Percentiles rank a stretch among this genome's conserved stretches.
Conservation (phyloP, 805 yeast genomes). For the Saccharomycodes ludwigii region DNA sequence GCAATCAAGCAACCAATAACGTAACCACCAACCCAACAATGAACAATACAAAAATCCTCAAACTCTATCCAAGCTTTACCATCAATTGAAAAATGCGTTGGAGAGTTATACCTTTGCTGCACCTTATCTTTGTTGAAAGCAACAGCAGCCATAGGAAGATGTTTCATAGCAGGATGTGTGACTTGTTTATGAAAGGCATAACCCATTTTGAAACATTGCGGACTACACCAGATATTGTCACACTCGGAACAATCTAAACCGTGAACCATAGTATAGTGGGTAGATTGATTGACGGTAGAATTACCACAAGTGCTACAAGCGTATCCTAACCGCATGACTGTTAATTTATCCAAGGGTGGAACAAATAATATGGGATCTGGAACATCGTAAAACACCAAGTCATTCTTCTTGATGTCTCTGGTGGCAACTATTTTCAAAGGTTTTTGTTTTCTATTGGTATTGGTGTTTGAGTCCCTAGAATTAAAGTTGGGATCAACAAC, state of each 20-base stretch:
- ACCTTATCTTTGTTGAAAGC: too few species aligned
- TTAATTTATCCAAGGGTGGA: conserved; percentile 56
- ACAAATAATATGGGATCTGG: conserved; percentile 41
- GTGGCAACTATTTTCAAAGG: conserved; percentile 50
- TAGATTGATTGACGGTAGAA: conserved; percentile 24
- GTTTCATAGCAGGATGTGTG: conserved; percentile 47
- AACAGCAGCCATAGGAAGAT: too few species aligned
- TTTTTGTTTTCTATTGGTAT: too few species aligned
- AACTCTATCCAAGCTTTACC: conserved; percentile 40
- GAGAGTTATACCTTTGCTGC: too few species aligned
- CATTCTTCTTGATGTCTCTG: conserved; percentile 34
- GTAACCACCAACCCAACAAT: conserved; percentile 58
- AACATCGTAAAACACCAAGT: conserved; percentile 51
- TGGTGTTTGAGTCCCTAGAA: too few species aligned
- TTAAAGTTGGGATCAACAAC: too few species aligned
- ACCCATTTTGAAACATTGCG: conserved; percentile 43
- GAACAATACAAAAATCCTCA: conserved; percentile 48
- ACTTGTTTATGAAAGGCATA: too few species aligned
- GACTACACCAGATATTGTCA: conserved; percentile 59
- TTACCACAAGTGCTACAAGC: conserved; percentile 68
- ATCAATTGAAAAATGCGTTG: conserved; percentile 25
- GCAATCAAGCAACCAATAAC: conserved; percentile 50
- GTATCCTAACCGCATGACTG: conserved; percentile 44
- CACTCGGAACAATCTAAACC: conserved; percentile 60
- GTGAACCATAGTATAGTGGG: conserved; percentile 22